These are phyloP conservation scores for Hymenoscyphus linearis DNA, from an alignment of 2,329 filamentous ascomycete species.

Conservation along the genomic window DNA sequence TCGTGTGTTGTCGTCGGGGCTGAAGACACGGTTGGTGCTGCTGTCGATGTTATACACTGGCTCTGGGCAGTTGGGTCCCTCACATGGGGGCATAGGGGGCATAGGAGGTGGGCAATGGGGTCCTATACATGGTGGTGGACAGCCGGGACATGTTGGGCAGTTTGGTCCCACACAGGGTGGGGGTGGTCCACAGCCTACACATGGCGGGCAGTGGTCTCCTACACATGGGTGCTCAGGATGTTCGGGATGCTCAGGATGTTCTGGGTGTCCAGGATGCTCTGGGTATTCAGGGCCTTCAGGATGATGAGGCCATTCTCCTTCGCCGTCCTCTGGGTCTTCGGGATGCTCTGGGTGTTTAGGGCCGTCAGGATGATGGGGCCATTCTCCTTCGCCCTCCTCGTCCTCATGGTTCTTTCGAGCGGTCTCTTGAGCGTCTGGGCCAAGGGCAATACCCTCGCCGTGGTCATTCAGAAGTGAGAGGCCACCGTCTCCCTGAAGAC, in stretches of 20 bases:
- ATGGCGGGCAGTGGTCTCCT: not conserved
- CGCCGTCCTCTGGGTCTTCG: too few relatives aligned
- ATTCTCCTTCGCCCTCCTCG: not conserved
- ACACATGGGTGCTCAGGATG: not conserved
- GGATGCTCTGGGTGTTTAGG: not conserved
- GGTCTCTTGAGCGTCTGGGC: not conserved
- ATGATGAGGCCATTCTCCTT: too few relatives aligned
- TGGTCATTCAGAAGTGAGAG: not conserved
- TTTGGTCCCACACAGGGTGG: too few relatives aligned
- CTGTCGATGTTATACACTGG: constrained; percentile 17
- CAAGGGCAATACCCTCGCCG: not conserved
- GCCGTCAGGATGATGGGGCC: too few relatives aligned
- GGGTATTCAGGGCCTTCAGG: not conserved
- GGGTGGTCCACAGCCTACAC: too few relatives aligned
- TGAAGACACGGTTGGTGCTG: not conserved
- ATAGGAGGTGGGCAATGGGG: not conserved
- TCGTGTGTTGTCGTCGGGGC: not conserved
- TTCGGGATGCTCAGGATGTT: not conserved
- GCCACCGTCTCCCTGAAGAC: not conserved
- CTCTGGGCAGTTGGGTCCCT: constrained; percentile 43
- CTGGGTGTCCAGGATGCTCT: not conserved
- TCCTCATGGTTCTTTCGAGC: too few relatives aligned
- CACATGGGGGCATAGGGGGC: not conserved
- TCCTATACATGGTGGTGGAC: not conserved
- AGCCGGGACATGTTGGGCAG: not conserved